Evolutionary conservation across 306 rosid species (phyloP), one percentile per base, ranked within the genome.

Genomic region (Malus domestica): DNA sequence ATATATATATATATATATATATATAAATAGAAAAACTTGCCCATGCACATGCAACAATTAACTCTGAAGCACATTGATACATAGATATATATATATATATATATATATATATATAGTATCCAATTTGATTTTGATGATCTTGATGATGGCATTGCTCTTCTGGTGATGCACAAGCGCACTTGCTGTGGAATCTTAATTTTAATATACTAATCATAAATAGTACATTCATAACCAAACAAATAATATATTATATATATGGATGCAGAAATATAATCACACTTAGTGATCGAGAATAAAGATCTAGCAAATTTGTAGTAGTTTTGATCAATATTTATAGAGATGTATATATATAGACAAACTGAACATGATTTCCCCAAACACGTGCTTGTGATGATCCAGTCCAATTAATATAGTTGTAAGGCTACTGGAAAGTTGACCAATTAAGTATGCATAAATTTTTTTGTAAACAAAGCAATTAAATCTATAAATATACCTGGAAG

Each of bases 371-470:
- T 67, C 32, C 74, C 72, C 30, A 29, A 72, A 55, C 87, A 83
- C 84, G 84, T 83, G 84, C 80, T 15, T 75, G 68, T 58, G 38
- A 49, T 80, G 79, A 68, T 73, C 72, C 22, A 16, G 19, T 42
- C 78, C 54, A 6, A 45, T 44, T 23, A 46, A 74, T 68, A 66
- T 68, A 66, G 76, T 80, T 64, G 83, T 54, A 80, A 67, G 66
- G 18, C 19, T 23, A 22, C 54, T 61, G 59, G 55, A 23, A 6
- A 61, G 38, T 78, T 78, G 65, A 71, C 20, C 64, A 32, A 75
- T 62, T n/a, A 76, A 70, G 63, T 30, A 11, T 76, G 6, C 10
- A 61, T 29, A 29, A 29, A 69, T 7, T 1, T 20, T 3, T 0
- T 68, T n/a, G 64, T 54, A 18, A 66, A 15, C 20, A 35, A 19